Evolutionary conservation across 2,329 filamentous ascomycete species (phyloP).

Genomic region (Pyrenophora tritici-repentis): DNA sequence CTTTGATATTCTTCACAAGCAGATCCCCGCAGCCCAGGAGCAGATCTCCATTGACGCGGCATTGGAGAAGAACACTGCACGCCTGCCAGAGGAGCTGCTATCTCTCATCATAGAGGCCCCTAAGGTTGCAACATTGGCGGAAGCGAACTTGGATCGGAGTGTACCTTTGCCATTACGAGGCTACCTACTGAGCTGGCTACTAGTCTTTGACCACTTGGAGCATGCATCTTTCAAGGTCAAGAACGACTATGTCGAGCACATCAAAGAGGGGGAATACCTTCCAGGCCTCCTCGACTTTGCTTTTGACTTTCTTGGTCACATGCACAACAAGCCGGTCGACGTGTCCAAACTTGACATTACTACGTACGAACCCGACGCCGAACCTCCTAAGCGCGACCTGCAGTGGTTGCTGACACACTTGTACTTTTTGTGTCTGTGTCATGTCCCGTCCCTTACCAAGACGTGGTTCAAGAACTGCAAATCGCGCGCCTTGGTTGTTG

Average conservation of each 20-base stretch:
- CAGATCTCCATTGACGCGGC: conserved; percentile 78
- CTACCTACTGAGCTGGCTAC: conserved; percentile 86
- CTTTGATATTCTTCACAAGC: conserved; percentile 77
- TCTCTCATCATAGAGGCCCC: conserved; percentile 82
- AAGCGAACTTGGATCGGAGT: conserved; percentile 65
- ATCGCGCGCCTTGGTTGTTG: conserved; percentile 75
- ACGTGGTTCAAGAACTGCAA: conserved; percentile 82
- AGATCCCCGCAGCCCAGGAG: conserved; percentile 79
- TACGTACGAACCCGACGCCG: conserved; percentile 63
- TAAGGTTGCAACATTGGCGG: conserved; percentile 67
- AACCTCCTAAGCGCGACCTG: conserved; percentile 71
- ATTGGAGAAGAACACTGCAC: conserved; percentile 72
- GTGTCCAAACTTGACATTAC: conserved; percentile 72
- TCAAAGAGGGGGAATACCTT: conserved; percentile 75
- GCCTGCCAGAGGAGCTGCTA: conserved; percentile 80
- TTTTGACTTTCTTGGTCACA: conserved; percentile 84
- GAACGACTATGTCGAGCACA: conserved; percentile 75
- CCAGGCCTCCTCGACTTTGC: conserved; percentile 74
- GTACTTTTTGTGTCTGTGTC: conserved; percentile 80
- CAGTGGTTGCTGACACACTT: conserved; percentile 85
- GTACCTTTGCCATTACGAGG: conserved; percentile 74
- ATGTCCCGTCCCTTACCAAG: conserved; percentile 78
- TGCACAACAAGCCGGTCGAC: conserved; percentile 71
- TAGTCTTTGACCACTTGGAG: conserved; percentile 84
- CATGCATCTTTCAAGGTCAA: conserved; percentile 81